A percentile compares a stretch with the other conserved stretches of the same genome.
Evolutionary conservation across 2,329 filamentous ascomycete species (phyloP).

Genomic region (Zasmidium citrigriseum): DNA sequence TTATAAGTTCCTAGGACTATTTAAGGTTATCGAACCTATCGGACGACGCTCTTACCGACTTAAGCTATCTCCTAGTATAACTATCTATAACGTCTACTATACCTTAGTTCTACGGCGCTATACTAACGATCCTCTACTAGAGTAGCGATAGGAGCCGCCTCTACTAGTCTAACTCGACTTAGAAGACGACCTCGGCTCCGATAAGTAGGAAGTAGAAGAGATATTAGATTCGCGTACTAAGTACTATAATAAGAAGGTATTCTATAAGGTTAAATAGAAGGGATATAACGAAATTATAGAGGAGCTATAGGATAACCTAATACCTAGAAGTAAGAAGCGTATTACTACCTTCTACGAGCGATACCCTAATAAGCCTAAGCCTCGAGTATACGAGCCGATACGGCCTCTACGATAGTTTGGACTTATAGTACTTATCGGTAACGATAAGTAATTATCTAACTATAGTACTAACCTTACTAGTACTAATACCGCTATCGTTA

Average conservation of each 20-base stretch:
- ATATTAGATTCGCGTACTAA: not conserved
- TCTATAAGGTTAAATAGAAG: not conserved
- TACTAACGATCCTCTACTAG: not conserved
- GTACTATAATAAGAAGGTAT: not conserved
- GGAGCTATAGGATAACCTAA: not conserved
- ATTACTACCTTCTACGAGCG: constrained; percentile 2
- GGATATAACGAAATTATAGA: constrained; percentile 1
- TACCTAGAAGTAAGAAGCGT: not conserved
- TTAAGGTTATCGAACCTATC: not conserved
- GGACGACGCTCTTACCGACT: not conserved
- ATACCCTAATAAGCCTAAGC: constrained; percentile 21
- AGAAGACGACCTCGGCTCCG: not conserved
- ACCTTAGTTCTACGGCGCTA: not conserved
- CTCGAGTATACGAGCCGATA: constrained; percentile 26
- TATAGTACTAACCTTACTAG: not conserved
- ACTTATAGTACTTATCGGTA: constrained; percentile 7
- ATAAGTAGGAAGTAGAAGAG: not conserved
- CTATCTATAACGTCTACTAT: not conserved
- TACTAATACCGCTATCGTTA: not conserved
- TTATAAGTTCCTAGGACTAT: not conserved
- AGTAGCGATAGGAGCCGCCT: not conserved
- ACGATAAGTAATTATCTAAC: constrained; percentile 12
- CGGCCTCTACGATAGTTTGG: constrained; percentile 31
- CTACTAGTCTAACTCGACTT: not conserved
- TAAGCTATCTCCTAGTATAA: not conserved